Evolutionary conservation across 768 basidiomycete genomes (phyloP).

Genomic region (Boletales sp.): DNA sequence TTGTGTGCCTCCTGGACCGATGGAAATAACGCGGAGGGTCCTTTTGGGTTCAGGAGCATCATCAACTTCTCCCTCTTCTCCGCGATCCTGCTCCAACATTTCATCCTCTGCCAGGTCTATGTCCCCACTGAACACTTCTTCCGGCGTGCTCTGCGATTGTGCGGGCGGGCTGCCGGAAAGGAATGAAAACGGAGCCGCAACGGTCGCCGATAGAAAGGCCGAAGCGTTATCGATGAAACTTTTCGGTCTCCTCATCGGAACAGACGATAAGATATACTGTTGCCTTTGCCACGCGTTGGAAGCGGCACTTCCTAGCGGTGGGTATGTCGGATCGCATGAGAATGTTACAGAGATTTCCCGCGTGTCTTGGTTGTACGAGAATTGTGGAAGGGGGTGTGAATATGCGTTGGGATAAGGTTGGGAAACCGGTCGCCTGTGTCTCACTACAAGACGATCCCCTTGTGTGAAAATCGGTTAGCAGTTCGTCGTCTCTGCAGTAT

Average conservation of each 20-base stretch:
- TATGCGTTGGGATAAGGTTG: slow-evolving; percentile 75
- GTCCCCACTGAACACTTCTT: slow-evolving; percentile 61
- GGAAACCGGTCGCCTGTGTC: slow-evolving; percentile 74
- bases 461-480: slow-evolving; percentile 8
- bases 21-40: slow-evolving; percentile 50
- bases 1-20: slow-evolving; percentile 39
- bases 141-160: slow-evolving; percentile 49
- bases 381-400: slow-evolving; percentile 73
- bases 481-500: background rate
- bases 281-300: slow-evolving; percentile 55
- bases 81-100: slow-evolving; percentile 71
- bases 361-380: slow-evolving; percentile 52
- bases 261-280: slow-evolving; percentile 58
- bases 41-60: slow-evolving; percentile 60
- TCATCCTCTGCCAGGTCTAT: slow-evolving; percentile 79
- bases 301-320: slow-evolving; percentile 29
- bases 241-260: slow-evolving; percentile 66
- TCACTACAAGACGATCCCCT: slow-evolving; percentile 67
- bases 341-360: slow-evolving; percentile 62
- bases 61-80: slow-evolving; percentile 76
- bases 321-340: slow-evolving; percentile 60
- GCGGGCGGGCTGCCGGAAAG: slow-evolving; percentile 37
- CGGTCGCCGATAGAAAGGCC: slow-evolving; percentile 56
- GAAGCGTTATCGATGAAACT: slow-evolving; percentile 71
- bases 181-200: slow-evolving; percentile 56